Evolutionary conservation across 1,284 basidiomycete genomes (phyloP).

Genomic region (Puccinia polysora): DNA sequence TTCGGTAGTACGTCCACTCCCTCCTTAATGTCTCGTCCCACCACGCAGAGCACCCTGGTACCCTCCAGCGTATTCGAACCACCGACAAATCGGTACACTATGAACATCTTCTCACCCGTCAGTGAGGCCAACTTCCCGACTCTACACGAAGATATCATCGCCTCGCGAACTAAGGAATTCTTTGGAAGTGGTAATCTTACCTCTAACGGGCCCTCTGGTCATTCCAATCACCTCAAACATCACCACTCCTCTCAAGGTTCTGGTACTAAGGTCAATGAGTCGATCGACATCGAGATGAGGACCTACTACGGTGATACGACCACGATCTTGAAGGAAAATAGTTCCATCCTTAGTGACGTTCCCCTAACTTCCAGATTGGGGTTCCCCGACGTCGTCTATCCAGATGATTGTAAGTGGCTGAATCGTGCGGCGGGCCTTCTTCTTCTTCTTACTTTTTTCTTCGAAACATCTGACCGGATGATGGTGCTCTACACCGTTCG

Average conservation of each 20-base stretch:
- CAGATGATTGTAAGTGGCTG: constrained; percentile 81
- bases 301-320: constrained; percentile 71
- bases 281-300: constrained; percentile 37
- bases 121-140: constrained; percentile 84
- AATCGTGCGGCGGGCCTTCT: constrained; percentile 50
- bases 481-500: background rate
- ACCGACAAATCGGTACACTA: constrained; percentile 62
- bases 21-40: constrained; percentile 61
- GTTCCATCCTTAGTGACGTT: constrained; percentile 74
- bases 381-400: constrained; percentile 93
- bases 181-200: constrained; percentile 58
- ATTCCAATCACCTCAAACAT: background rate
- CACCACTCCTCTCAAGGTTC: constrained; percentile 59
- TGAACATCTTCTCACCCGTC: constrained; percentile 78
- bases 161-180: constrained; percentile 70
- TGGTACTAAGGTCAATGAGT: constrained; percentile 53
- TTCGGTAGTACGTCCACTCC: constrained; percentile 32
- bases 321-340: constrained; percentile 75
- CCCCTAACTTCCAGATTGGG: constrained; percentile 82
- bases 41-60: constrained; percentile 45
- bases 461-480: too few species aligned
- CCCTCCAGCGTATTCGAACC: constrained; percentile 30
- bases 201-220: constrained; percentile 3
- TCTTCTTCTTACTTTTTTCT: constrained; percentile 58
- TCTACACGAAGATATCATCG: constrained; percentile 90